Conservation (phyloP, 768 basidiomycete genomes). For the Favolaschia claudopus region DNA sequence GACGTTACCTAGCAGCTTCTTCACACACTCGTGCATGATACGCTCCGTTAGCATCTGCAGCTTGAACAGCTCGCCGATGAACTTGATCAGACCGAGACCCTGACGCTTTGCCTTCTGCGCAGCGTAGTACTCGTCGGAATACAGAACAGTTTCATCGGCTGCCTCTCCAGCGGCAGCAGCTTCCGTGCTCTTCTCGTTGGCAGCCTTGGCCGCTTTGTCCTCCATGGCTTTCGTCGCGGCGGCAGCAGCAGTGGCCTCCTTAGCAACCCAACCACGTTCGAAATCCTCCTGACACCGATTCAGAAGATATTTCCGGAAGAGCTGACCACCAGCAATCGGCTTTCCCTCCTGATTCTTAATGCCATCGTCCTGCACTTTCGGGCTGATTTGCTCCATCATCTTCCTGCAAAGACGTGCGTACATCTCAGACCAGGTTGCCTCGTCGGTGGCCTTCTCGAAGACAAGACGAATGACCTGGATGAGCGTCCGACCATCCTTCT, state of each 20-base stretch:
- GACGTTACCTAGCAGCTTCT: conserved; percentile 92
- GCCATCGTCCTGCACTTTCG: conserved; percentile 87
- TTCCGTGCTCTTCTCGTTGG: conserved; percentile 55
- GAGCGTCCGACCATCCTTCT: conserved; percentile 92
- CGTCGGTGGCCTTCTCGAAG: conserved; percentile 97
- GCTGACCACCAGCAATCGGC: conserved; percentile 90
- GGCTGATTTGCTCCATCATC: conserved; percentile 93
- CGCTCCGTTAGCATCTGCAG: conserved; percentile 98
- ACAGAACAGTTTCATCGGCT: conserved; percentile 75
- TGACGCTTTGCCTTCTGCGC: conserved; percentile 97
- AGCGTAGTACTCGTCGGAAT: conserved; percentile 96
- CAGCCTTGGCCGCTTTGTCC: conserved; percentile 80
- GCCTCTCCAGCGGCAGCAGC: conserved; percentile 42
- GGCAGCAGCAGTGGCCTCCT: conserved; percentile 86
- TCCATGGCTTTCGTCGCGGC: conserved; percentile 87
- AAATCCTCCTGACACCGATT: conserved; percentile 99
- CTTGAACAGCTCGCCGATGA: conserved; percentile 99
- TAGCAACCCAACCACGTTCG: conserved; percentile 92
- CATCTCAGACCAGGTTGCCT: conserved; percentile 96
- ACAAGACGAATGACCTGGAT: conserved; percentile 96
- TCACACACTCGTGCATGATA: conserved; percentile 98
- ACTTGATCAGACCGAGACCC: conserved; percentile 95
- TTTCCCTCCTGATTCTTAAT: conserved; percentile 84
- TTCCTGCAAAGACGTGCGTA: conserved; percentile 94
- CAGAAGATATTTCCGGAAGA: conserved; percentile 96